Percentiles rank a stretch among this genome's conserved stretches.
These are phyloP conservation scores for Ilex paraguariensis DNA, from an alignment of 305 asterid genomes.

Conservation along the genomic window DNA sequence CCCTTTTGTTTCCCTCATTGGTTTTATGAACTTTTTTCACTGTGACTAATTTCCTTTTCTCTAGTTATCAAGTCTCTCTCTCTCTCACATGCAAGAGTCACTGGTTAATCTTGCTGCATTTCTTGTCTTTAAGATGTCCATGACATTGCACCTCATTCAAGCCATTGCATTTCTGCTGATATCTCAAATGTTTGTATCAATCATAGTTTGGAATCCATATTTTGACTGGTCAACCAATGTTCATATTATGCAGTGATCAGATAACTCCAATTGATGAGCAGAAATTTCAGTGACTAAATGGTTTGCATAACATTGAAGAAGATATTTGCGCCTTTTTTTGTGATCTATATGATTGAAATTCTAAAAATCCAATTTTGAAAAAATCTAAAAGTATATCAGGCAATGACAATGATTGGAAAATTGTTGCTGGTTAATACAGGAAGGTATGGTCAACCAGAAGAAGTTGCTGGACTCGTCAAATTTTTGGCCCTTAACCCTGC, in stretches of 20 bases:
- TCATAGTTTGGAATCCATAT: no score
- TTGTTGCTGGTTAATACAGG: conserved; percentile 36
- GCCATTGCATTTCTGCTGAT: no score
- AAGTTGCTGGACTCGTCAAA: conserved; percentile 88
- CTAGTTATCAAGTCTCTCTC: no score
- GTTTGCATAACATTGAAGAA: background rate
- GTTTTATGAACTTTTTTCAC: no score
- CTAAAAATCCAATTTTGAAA: background rate
- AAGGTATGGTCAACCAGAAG: conserved; percentile 91
- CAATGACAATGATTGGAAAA: conserved; percentile 4
- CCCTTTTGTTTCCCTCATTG: no score
- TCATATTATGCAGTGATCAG: background rate
- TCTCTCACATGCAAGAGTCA: no score
- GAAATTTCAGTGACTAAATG: background rate
- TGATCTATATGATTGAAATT: background rate
- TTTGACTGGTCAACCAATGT: no score
- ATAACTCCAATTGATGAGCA: background rate
- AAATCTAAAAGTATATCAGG: background rate
- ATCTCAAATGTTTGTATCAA: no score
- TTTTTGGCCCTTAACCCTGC: conserved; percentile 88
- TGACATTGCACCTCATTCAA: no score
- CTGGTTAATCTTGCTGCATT: no score
- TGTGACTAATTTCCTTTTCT: no score
- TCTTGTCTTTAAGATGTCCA: no score
- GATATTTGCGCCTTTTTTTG: background rate